A percentile compares a stretch with the other conserved stretches of the same genome.
These are phyloP conservation scores for Solanum megistacrolobum DNA, from an alignment of 257 asterid genomes.

Conservation along the genomic window DNA sequence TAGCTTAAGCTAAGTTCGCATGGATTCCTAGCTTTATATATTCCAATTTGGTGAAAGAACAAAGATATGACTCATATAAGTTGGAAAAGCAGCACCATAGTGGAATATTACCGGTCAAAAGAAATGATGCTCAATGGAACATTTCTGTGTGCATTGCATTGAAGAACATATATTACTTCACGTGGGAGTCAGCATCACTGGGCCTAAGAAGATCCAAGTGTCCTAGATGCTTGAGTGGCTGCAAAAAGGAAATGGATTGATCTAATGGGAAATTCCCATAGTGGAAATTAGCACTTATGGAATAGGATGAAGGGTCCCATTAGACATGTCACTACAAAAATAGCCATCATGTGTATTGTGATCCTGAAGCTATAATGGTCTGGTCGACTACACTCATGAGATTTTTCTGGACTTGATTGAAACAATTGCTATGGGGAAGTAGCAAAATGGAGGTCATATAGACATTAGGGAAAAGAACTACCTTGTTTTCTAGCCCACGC, in stretches of 20 bases:
- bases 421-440: background rate
- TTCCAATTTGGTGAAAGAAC: background rate
- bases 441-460: background rate
- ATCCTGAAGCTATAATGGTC: conserved; percentile 12
- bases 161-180: background rate
- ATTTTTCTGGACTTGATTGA: background rate
- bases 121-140: background rate
- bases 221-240: background rate
- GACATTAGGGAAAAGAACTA: background rate
- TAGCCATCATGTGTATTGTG: background rate
- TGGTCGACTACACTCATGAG: conserved; percentile 17
- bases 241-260: conserved; percentile 17
- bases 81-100: background rate
- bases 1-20: background rate
- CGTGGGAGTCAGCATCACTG: conserved; percentile 27
- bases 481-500: background rate
- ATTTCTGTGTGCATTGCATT: background rate
- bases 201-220: background rate
- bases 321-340: background rate
- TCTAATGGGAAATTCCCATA: conserved; percentile 11
- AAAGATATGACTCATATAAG: background rate
- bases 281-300: conserved; percentile 3
- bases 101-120: background rate
- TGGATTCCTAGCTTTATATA: background rate
- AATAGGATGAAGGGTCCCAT: conserved; percentile 17